Base-by-base conservation (phyloP, 1,284 basidiomycete genomes). In the Trametes pubescens region DNA sequence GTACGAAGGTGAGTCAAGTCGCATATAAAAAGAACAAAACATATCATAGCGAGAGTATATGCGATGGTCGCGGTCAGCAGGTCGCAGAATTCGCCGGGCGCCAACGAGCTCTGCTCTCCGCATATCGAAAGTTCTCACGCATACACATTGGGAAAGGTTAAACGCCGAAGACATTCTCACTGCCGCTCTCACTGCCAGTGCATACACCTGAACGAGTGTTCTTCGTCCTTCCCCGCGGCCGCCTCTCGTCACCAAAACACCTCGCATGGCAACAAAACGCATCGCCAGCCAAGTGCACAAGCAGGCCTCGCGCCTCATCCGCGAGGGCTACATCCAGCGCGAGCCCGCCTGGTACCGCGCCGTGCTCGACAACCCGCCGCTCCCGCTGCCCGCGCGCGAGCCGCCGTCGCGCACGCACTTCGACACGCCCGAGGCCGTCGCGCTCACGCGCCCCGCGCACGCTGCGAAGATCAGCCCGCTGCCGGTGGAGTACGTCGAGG, bases 281-380 rank as follows among this genome's bases (percentile, higher is more conserved):
- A 86, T 97, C 72, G 90, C 96, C 37, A 87, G 86, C 61, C 94
- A 97, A 77, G 95, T 98, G 18, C 94, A 96, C 77, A 88, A 93
- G 76, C 90, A 93, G 65, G 90, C 94, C 55, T 90, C 93, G 51
- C 91, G 96, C 62, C 84, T 98, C 57, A 84, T 96, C 75, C 86
- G 89, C 56, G 87, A 87, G 52, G 82, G 87, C 57, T 87, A 88
- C 72, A 79, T 96, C 64, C 83, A 85, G 70, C 75, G 82, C 24
- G 88, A 91, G 69, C 96, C 97, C 51, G 84, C 86, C 59, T 97
- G 96, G 93, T 96, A 89, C 77, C 84, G 90, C 66, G 89, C 96
- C 22, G 93, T 96, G 52, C 85, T 95, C 48, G 86, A 92, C 65
- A 86, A 96, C 77, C 96, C 96, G 8, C 96, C 97, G 13, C 85